phyloP scores from a whole-genome alignment of 2,329 filamentous ascomycete genomes.

The Colletotrichum sp. region DNA sequence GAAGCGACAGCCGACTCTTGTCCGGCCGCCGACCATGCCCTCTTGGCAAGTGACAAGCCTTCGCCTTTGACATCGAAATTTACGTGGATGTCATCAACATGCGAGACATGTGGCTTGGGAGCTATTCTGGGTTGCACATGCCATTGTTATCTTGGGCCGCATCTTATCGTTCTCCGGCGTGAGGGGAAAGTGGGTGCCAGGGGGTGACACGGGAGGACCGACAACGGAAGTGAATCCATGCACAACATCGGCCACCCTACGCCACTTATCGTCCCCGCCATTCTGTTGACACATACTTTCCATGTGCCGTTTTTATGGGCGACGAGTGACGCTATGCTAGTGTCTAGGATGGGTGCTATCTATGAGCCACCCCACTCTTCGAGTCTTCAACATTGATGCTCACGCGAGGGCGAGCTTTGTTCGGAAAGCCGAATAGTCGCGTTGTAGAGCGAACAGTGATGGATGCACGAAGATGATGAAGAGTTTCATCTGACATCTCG shows the following conservation, averaged over 20 bases:
- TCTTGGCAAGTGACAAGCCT: neutral
- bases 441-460: neutral
- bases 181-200: constrained; percentile 13
- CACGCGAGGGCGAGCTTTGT: neutral
- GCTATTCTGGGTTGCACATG: neutral
- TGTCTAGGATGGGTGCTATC: neutral
- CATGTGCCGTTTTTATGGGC: neutral
- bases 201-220: neutral
- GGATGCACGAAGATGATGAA: neutral
- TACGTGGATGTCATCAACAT: neutral
- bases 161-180: neutral
- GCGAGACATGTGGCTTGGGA: neutral
- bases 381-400: neutral
- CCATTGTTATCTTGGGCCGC: neutral
- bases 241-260: neutral
- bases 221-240: neutral
- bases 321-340: neutral
- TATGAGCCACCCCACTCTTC: constrained; percentile 11
- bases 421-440: neutral
- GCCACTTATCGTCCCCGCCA: neutral
- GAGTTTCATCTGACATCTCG: neutral
- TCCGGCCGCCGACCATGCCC: neutral
- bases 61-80: neutral
- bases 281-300: neutral
- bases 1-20: neutral